phyloP scores from a whole-genome alignment of 1,284 basidiomycete species.

The Anthracocystis setariae region DNA sequence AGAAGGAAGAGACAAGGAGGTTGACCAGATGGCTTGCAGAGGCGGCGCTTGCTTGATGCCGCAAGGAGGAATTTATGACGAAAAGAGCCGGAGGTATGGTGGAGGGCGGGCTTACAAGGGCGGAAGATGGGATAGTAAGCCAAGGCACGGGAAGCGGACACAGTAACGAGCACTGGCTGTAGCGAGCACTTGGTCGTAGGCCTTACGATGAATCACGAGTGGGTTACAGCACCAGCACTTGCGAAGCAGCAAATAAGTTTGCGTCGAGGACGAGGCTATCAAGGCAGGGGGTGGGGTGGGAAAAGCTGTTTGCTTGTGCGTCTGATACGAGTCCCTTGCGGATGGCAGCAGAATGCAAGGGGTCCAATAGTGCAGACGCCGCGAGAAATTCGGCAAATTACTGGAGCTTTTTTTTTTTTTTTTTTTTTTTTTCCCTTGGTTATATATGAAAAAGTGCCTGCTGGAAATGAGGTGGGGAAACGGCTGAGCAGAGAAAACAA shows the following conservation, averaged over 20 bases:
- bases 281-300: constrained; percentile 8
- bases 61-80: neutral
- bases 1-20: constrained; percentile 12
- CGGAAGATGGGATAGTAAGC: neutral
- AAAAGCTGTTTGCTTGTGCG: neutral
- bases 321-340: neutral
- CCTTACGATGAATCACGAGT: no score
- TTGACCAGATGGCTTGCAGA: neutral
- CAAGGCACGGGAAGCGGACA: constrained; percentile 2
- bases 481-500: no score
- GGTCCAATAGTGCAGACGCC: constrained; percentile 34
- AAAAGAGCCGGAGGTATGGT: neutral
- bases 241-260: neutral
- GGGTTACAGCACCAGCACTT: no score
- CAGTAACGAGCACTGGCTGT: neutral
- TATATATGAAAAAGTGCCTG: no score
- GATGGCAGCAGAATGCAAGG: constrained; percentile 25
- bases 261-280: neutral
- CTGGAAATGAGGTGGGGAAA: no score
- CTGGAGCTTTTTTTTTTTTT: neutral
- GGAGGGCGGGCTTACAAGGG: neutral
- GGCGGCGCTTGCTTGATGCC: neutral
- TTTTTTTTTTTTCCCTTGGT: neutral
- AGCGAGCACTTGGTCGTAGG: neutral
- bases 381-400: constrained; percentile 1